A percentile compares a stretch with the other conserved stretches of the same genome.
Evolutionary conservation across 805 yeast species (phyloP).

Genomic region (Cyberlindnera mrakii): DNA sequence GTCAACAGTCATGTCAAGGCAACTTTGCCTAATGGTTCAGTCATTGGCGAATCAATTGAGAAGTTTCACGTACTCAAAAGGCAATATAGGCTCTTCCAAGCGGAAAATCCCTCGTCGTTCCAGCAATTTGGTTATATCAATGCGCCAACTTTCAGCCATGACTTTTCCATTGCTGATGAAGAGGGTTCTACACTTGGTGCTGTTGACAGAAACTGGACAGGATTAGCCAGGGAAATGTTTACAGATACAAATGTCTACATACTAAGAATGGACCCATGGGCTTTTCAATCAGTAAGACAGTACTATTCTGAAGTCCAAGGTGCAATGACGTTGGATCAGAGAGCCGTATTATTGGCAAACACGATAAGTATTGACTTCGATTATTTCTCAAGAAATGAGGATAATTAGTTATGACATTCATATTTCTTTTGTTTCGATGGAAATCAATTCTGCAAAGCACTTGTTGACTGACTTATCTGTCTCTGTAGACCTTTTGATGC

Average conservation of each 20-base stretch:
- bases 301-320: constrained; percentile 42
- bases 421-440: too few species aligned
- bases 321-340: constrained; percentile 60
- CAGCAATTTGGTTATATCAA: constrained; percentile 82
- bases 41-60: constrained; percentile 81
- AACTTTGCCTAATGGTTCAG: constrained; percentile 45
- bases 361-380: constrained; percentile 92
- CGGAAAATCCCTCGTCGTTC: constrained; percentile 32
- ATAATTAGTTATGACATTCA: neutral
- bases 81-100: constrained; percentile 67
- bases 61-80: constrained; percentile 94
- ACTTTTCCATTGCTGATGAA: constrained; percentile 66
- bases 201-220: constrained; percentile 90
- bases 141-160: constrained; percentile 77
- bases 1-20: constrained; percentile 83
- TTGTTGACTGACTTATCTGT: neutral
- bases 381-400: constrained; percentile 63
- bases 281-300: constrained; percentile 51
- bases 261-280: constrained; percentile 67
- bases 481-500: neutral
- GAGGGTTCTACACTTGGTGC: constrained; percentile 57
- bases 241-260: constrained; percentile 93
- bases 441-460: neutral
- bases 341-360: constrained; percentile 78
- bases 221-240: constrained; percentile 82